These are phyloP conservation scores for Huntiella savannae DNA, from an alignment of 2,329 filamentous ascomycete species.

Conservation along the genomic window DNA sequence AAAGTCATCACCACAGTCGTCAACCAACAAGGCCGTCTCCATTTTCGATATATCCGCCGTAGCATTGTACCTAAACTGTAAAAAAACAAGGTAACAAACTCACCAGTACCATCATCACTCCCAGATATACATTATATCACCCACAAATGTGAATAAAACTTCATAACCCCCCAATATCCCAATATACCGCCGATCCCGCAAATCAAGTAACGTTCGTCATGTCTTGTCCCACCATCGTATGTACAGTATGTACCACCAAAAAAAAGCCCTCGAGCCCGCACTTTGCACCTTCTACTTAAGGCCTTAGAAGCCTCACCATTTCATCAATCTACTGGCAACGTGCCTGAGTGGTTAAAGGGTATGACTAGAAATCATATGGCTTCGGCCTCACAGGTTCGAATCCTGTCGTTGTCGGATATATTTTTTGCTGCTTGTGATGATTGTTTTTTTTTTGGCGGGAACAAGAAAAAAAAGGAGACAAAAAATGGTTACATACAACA, in stretches of 20 bases:
- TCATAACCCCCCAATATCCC: background rate
- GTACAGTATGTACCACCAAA: background rate
- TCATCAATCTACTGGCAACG: conserved; percentile 3
- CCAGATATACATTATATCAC: no score
- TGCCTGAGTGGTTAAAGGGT: conserved; percentile 11
- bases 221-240: background rate
- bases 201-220: background rate
- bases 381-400: conserved; percentile 11
- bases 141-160: background rate
- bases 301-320: background rate
- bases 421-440: background rate
- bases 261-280: background rate
- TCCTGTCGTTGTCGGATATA: conserved; percentile 8
- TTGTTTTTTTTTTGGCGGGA: background rate
- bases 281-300: background rate
- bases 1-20: background rate
- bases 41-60: no score
- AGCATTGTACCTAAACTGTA: no score
- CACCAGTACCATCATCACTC: no score
- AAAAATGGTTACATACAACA: no score
- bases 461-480: no score
- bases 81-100: no score
- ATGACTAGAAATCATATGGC: conserved; percentile 11
- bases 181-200: background rate
- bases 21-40: no score